Evolutionary conservation across 768 basidiomycete species (phyloP).

Genomic region (Termitomyces sp.): DNA sequence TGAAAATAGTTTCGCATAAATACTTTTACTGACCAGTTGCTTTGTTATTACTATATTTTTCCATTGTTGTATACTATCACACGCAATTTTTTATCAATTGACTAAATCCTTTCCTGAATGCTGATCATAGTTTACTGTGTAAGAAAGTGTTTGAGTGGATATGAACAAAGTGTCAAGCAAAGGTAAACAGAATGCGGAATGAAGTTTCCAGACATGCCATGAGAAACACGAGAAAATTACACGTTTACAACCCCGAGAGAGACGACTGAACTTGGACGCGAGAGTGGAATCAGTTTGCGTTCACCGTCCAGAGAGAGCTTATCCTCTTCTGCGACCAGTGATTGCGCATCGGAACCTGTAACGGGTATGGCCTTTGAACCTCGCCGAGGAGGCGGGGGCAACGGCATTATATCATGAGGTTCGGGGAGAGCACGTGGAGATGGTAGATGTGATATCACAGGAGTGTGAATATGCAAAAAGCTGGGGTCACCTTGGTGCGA

Average conservation of each 20-base stretch:
- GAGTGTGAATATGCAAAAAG: constrained; percentile 54
- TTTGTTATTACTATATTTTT: constrained; percentile 3
- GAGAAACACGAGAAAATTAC: constrained; percentile 17
- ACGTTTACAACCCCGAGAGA: constrained; percentile 46
- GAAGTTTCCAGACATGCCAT: neutral
- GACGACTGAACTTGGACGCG: constrained; percentile 47
- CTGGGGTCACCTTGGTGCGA: constrained; percentile 47
- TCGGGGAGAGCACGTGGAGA: constrained; percentile 23
- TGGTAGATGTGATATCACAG: constrained; percentile 33
- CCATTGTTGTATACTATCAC: constrained; percentile 13
- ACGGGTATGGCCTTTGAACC: constrained; percentile 44
- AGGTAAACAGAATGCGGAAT: constrained; percentile 4
- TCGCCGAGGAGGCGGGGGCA: constrained; percentile 63
- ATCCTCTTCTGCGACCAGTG: constrained; percentile 18
- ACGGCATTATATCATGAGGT: constrained; percentile 36
- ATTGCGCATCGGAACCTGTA: constrained; percentile 26
- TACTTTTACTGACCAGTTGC: neutral
- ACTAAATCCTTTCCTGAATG: neutral
- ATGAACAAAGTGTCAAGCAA: constrained; percentile 2
- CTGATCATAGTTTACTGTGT: neutral
- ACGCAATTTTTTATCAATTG: neutral
- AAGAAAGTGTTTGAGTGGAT: neutral
- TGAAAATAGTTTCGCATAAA: constrained; percentile 88
- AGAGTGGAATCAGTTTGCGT: constrained; percentile 32
- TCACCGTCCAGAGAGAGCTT: constrained; percentile 24